A percentile compares a stretch with the other conserved stretches of the same genome.
Evolutionary conservation across 257 asterid species (phyloP).

Genomic region (Buddleja alternifolia): DNA sequence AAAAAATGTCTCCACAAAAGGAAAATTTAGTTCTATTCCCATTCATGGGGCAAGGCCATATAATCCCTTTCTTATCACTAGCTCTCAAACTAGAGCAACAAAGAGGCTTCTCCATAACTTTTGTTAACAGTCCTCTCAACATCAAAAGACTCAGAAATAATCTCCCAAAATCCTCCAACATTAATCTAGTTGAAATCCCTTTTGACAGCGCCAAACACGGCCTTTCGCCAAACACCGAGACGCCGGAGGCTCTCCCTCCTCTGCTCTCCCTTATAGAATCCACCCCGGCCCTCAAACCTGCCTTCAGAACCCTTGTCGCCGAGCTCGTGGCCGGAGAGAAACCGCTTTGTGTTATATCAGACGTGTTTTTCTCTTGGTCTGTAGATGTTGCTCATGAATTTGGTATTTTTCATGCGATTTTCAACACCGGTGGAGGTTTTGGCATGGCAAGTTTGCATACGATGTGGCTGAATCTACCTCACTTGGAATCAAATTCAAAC

Average conservation of each 20-base stretch:
- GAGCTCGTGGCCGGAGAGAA: neutral
- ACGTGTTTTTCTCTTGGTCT: constrained; percentile 47
- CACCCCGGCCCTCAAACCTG: constrained; percentile 33
- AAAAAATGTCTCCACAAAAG: constrained; percentile 9
- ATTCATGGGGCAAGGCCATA: constrained; percentile 47
- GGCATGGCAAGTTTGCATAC: constrained; percentile 38
- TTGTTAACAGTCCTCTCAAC: constrained; percentile 38
- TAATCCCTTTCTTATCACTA: constrained; percentile 37
- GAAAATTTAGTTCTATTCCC: constrained; percentile 33
- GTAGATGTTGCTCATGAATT: constrained; percentile 38
- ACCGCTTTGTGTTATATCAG: constrained; percentile 42
- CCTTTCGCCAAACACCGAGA: constrained; percentile 31
- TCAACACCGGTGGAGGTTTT: constrained; percentile 40
- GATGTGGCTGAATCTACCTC: constrained; percentile 37
- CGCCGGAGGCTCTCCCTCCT: constrained; percentile 30
- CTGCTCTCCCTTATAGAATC: constrained; percentile 22
- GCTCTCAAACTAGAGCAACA: constrained; percentile 31
- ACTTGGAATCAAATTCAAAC: neutral
- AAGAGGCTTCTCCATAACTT: constrained; percentile 27
- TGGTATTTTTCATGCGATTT: constrained; percentile 35
- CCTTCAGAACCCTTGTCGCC: constrained; percentile 30
- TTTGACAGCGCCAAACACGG: constrained; percentile 29
- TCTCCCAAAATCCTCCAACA: constrained; percentile 20
- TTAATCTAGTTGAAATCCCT: constrained; percentile 36
- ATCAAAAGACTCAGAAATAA: constrained; percentile 20